Evolutionary conservation across 1,284 basidiomycete genomes (phyloP).

Genomic region (Nidula niveotomentosa): DNA sequence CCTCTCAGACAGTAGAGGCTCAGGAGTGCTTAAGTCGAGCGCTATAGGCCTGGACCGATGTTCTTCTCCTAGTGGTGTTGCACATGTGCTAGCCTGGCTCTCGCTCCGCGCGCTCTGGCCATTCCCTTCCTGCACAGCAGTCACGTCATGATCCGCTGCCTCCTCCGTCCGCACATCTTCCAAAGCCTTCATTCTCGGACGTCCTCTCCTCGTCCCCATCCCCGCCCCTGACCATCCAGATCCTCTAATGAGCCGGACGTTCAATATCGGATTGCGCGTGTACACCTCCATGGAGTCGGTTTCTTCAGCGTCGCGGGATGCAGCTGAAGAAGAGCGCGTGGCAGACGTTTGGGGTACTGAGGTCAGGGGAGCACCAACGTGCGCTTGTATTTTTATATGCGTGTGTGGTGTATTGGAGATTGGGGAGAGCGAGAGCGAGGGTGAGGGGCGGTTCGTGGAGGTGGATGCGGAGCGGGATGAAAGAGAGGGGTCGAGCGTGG

Average conservation of each 20-base stretch:
- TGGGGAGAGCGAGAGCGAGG: slow-evolving; percentile 7
- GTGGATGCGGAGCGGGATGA: slow-evolving; percentile 17
- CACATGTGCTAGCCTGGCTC: not conserved
- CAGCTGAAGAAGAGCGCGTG: not conserved
- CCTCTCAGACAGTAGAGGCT: not conserved
- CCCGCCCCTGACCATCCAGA: not conserved
- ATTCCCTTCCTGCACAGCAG: not conserved
- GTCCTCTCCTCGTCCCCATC: slow-evolving; percentile 2
- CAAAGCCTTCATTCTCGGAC: slow-evolving; percentile 1
- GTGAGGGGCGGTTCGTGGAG: not conserved
- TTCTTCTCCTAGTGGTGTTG: not conserved
- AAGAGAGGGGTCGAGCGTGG: slow-evolving; percentile 22
- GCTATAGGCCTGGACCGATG: not conserved
- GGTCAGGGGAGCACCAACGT: slow-evolving; percentile 8
- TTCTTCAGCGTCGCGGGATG: slow-evolving; percentile 1
- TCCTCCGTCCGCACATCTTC: not conserved
- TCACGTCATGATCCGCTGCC: not conserved
- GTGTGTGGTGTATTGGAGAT: slow-evolving; percentile 2
- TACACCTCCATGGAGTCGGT: slow-evolving; percentile 2
- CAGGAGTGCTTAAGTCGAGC: not conserved
- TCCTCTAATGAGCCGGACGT: slow-evolving; percentile 8
- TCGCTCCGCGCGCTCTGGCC: not conserved
- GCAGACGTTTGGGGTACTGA: not conserved
- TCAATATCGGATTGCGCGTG: slow-evolving; percentile 6
- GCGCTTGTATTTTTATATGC: slow-evolving; percentile 6